Percentiles rank a stretch among this genome's conserved stretches.
phyloP scores from a whole-genome alignment of 176 grass and related monocot species.

The Zea luxurians region DNA sequence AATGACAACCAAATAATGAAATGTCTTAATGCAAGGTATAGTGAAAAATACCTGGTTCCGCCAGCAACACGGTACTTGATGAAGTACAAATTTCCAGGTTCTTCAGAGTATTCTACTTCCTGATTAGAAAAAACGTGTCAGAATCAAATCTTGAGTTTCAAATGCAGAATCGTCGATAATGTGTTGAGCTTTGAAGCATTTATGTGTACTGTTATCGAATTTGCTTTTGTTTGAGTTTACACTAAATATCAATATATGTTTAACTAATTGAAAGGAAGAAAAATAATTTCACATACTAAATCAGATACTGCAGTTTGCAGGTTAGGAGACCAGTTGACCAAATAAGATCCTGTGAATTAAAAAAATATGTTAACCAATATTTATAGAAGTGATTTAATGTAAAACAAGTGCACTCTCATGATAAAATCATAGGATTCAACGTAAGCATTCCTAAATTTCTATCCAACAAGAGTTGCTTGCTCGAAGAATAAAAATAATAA shows the following conservation, averaged over 20 bases:
- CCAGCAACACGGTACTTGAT: constrained; percentile 95
- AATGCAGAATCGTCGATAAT: constrained; percentile 28
- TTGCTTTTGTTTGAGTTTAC: constrained; percentile 14
- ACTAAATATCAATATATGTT: constrained; percentile 16
- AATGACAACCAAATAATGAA: constrained; percentile 20
- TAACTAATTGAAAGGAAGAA: constrained; percentile 16
- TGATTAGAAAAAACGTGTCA: constrained; percentile 45
- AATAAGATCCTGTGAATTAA: constrained; percentile 78
- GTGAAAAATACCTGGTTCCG: constrained; percentile 65
- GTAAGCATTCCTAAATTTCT: constrained; percentile 30
- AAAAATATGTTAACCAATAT: constrained; percentile 25
- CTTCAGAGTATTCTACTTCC: constrained; percentile 99
- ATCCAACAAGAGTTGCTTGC: not conserved
- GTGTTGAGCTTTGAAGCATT: constrained; percentile 29
- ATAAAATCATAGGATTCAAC: constrained; percentile 2
- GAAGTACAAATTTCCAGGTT: constrained; percentile 82
- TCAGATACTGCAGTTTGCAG: constrained; percentile 95
- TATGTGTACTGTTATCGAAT: constrained; percentile 12
- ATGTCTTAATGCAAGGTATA: not conserved
- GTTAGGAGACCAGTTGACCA: constrained; percentile 98
- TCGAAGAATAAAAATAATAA: constrained; percentile 19
- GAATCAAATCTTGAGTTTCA: constrained; percentile 33
- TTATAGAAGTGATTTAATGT: constrained; percentile 8
- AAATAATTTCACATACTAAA: constrained; percentile 62
- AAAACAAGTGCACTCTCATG: constrained; percentile 7